Evolutionary conservation across 2,329 filamentous ascomycete species (phyloP), one percentile per base, ranked within the genome.

Genomic region (Camillea tinctor): DNA sequence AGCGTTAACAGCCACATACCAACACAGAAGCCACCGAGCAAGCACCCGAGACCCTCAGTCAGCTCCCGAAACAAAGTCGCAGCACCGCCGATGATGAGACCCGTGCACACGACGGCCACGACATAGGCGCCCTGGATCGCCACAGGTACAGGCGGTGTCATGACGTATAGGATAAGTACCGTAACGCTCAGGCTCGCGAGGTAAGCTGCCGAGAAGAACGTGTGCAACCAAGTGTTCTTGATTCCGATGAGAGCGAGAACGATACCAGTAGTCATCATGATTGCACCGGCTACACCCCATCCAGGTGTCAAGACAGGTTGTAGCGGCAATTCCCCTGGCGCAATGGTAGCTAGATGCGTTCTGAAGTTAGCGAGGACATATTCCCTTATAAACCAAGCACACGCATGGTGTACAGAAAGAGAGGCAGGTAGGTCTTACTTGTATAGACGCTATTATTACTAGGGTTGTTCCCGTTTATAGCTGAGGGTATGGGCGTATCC

Each of bases 1-100:
- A 97, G 76, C 22, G 88, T 88, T 52, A 97, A 81, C 55, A 98
- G 81, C 94, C 94, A 98, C 93, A 96, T 96, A 71, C 88, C 87
- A 7, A 95, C 72, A 64, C 88, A 92, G 73, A 95, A 96, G 0
- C 93, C 93, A 23, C 92, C 93, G 0, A 97, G 80, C n/a, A 94
- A 79, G 71, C 92, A 97, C 1, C 90, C 92, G n/a, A 97, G 78
- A 6, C 84, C 82, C 58, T 93, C 88, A 0, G 92, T 93, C 51
- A 97, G 81, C 68, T 97, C 93, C 59, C 87, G 85, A 76, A 97
- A 97, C 11, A 96, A 81, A 8, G 93, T 81, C 0, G 92, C 86
- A 2, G 88, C 77, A 13, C 81, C 90, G 17, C 93, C 94, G 20
- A 96, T 83, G 21, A 92, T 80, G 5, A 87, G 72, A 1, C 93